A percentile compares a stretch with the other conserved stretches of the same genome.
phyloP scores from a whole-genome alignment of 371 early-diverging fungal species.

The Lichtheimia ramosa region DNA sequence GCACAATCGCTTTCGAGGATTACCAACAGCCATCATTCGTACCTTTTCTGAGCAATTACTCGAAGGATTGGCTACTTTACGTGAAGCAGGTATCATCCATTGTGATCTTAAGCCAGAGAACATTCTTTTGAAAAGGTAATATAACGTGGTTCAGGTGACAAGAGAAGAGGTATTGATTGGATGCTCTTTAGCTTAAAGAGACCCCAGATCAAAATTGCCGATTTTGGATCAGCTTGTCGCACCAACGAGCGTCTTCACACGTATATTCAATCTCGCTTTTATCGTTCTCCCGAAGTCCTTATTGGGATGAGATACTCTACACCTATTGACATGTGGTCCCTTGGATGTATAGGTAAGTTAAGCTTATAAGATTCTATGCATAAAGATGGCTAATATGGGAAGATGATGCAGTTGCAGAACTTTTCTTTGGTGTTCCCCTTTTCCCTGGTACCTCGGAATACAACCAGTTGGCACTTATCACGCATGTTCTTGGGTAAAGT shows the following conservation, averaged over 20 bases:
- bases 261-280: constrained; percentile 97
- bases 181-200: constrained; percentile 55
- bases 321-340: constrained; percentile 98
- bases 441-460: constrained; percentile 97
- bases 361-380: no score
- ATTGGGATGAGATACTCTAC: constrained; percentile 85
- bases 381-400: no score
- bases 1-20: constrained; percentile 93
- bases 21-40: constrained; percentile 86
- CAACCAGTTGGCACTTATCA: constrained; percentile 90
- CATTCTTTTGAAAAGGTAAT: constrained; percentile 76
- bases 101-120: constrained; percentile 99
- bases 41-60: constrained; percentile 89
- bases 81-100: constrained; percentile 89
- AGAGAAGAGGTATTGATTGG: no score
- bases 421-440: constrained; percentile 89
- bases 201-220: constrained; percentile 95
- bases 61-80: constrained; percentile 79
- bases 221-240: constrained; percentile 97
- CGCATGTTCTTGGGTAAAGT: constrained; percentile 82
- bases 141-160: no score
- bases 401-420: constrained; percentile 64
- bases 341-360: constrained; percentile 86
- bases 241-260: constrained; percentile 91
- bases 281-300: constrained; percentile 97